Conservation (phyloP, 768 basidiomycete genomes). For the Leccinum aurantiacum region DNA sequence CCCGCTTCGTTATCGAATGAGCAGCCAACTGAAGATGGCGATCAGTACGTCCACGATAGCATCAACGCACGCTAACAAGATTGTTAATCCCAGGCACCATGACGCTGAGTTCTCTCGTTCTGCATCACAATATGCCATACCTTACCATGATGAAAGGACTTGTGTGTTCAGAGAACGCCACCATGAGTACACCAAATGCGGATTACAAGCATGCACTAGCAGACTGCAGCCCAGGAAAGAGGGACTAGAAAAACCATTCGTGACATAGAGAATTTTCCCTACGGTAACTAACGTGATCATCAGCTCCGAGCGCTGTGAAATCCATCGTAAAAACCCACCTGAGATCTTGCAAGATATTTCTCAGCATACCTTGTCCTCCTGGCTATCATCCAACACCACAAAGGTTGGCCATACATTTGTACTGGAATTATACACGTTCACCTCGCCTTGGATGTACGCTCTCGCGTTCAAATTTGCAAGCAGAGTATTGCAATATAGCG, state of each 20-base stretch:
- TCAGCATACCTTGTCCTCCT: too few species aligned
- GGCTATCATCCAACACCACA: too few species aligned
- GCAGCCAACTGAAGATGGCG: background rate
- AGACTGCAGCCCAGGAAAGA: background rate
- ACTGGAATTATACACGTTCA: too few species aligned
- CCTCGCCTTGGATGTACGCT: too few species aligned
- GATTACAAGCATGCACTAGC: background rate
- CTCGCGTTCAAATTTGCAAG: too few species aligned
- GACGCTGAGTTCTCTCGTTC: background rate
- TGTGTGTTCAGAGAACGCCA: background rate
- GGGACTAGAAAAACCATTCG: background rate
- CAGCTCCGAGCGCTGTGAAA: too few species aligned
- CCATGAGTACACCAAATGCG: background rate
- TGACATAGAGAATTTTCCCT: background rate
- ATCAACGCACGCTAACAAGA: background rate
- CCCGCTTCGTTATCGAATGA: background rate
- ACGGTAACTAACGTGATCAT: too few species aligned
- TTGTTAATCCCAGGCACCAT: background rate
- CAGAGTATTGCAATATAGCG: too few species aligned
- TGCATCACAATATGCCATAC: background rate
- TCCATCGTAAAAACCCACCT: too few species aligned
- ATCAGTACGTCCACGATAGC: background rate
- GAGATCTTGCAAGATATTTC: too few species aligned
- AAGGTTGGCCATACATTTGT: too few species aligned
- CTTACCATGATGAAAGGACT: background rate